Base-by-base conservation (phyloP, 2,329 filamentous ascomycete species). In the Onygena corvina region DNA sequence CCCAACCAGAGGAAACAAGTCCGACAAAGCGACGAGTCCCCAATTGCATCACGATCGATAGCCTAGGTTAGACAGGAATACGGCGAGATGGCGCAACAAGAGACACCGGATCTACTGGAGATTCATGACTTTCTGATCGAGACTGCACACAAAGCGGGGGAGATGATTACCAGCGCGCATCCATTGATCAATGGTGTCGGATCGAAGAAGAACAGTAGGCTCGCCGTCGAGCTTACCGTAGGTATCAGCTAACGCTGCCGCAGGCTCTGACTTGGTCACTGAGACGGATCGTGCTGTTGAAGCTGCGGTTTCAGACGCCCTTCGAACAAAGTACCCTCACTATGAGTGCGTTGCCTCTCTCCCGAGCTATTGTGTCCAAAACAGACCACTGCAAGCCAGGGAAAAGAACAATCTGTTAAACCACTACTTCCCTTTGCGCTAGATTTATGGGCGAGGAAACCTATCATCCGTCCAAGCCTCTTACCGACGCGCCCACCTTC, bases 241-340 rank as follows among this genome's bases (percentile, higher is more conserved):
- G 16, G 12, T 16, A 9, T 25, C 12, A 14, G 31, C 25, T 14
- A 18, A 12, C 35, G 11, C 12, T 6, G 11, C 2, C 18, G 9
- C 27, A 76, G 74, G 74, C 48, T 76, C 76, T 51, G 77, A 81
- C 58, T 70, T 81, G 29, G 78, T 81, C 14, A 81, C 78, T 5
- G 75, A 80, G 64, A 80, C 77, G 50, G 78, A 81, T 61, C 75
- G 71, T 53, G 77, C 76, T 3, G 77, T 80, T 29, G 77, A 81
- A 59, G 71, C 68, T 18, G 71, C 77, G 62, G 72, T 81, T 34
- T 78, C 73, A 3, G 67, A 66, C 2, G 65, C 66, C 1, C 65
- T 81, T 23, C 67, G 63, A 50, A 58, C 67, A 6, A 71, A 69
- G 55, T 81, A 77, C 58, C 77, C 77, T 0, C 52, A 67, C 48